Evolutionary conservation across 768 basidiomycete species (phyloP), one percentile per base, ranked within the genome.

Genomic region (Clathrus columnatus): DNA sequence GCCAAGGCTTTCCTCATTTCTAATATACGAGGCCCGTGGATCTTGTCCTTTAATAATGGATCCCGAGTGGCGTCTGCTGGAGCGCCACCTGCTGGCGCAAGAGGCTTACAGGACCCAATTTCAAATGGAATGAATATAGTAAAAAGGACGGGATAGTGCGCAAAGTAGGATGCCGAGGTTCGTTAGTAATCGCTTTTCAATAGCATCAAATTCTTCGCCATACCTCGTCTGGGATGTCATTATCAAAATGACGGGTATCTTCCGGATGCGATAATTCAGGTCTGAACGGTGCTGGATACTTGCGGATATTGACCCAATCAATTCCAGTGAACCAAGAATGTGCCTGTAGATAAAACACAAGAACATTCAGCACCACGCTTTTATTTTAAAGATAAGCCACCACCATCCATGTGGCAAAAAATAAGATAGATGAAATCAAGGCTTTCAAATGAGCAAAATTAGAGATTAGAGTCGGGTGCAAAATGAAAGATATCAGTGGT

Each of bases 181-280:
- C n/a, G n/a, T n/a, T n/a, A n/a, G n/a, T n/a, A n/a, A n/a, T n/a
- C n/a, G n/a, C n/a, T n/a, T n/a, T n/a, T 60, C 58, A 56, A 56
- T 41, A 54, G 32, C 28, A 60, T n/a, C n/a, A n/a, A n/a, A n/a
- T n/a, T n/a, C n/a, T n/a, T n/a, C n/a, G n/a, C n/a, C n/a, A n/a
- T 71, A 91, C 92, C 82, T 94, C 90, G 32, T 87, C 73, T 20
- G 90, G 90, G 63, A 96, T 97, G 68, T 95, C 91, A 51, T 86
- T 82, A 69, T 98, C 94, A 61, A 99, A 97, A 69, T 99, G 94
- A 58, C 83, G 78, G 16, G 95, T 97, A 68, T 98, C 93, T 63
- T 86, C 89, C 24, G 88, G 85, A 60, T 81, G 74, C 27, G 67
- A 73, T 57, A 99, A 79, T 59, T 92, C 84, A 27, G 95, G 96